These are phyloP conservation scores for Anthracocystis walkeri DNA, from an alignment of 1,284 basidiomycete genomes.

Conservation along the genomic window DNA sequence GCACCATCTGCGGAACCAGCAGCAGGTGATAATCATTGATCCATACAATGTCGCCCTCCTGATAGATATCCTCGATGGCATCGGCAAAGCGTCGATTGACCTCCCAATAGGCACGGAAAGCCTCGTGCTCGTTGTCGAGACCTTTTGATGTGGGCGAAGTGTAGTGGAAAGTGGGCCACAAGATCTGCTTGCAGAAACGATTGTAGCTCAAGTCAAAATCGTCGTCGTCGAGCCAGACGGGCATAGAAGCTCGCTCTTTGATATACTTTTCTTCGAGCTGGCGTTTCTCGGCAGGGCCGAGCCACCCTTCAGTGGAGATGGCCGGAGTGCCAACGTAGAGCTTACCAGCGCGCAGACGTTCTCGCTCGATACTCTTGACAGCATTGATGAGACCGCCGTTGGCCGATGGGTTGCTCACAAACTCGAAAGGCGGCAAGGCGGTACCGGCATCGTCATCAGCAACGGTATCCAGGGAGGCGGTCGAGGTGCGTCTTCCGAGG, in stretches of 20 bases:
- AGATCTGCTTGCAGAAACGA: conserved; percentile 88
- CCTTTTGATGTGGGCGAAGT: conserved; percentile 85
- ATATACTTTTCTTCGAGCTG: conserved; percentile 77
- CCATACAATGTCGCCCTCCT: conserved; percentile 82
- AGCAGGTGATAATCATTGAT: conserved; percentile 78
- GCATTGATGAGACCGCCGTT: conserved; percentile 69
- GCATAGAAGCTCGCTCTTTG: conserved; percentile 75
- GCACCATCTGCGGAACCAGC: conserved; percentile 82
- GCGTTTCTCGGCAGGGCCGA: conserved; percentile 68
- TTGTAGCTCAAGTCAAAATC: conserved; percentile 81
- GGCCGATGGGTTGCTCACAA: conserved; percentile 63
- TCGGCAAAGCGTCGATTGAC: conserved; percentile 88
- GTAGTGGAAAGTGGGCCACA: conserved; percentile 89
- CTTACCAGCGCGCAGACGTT: conserved; percentile 57
- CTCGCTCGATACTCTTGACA: conserved; percentile 60
- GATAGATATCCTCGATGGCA: conserved; percentile 78
- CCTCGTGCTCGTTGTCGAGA: conserved; percentile 79
- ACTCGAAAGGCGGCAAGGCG: conserved; percentile 56
- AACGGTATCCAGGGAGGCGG: conserved; percentile 48
- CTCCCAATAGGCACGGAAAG: conserved; percentile 81
- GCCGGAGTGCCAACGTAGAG: conserved; percentile 66
- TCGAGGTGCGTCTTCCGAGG: conserved; percentile 45
- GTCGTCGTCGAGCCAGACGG: conserved; percentile 79
- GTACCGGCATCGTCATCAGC: conserved; percentile 27
- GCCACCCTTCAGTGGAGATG: conserved; percentile 60